Percentiles rank a stretch among this genome's conserved stretches.
These are phyloP conservation scores for Silene vulgaris DNA, from an alignment of 179 eudicot species.

Conservation along the genomic window DNA sequence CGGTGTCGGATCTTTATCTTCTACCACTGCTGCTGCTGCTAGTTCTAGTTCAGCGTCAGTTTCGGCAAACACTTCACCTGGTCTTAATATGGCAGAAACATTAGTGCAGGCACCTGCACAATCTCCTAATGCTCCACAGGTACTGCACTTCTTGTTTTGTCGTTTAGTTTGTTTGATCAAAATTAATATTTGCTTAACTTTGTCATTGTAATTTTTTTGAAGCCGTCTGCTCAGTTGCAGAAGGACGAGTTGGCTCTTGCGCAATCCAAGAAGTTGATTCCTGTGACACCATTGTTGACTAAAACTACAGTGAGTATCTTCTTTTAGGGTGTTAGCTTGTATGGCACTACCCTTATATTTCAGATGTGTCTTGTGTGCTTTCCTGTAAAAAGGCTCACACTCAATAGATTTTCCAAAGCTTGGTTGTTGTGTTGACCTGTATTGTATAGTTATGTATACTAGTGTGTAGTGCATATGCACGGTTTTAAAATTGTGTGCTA, in stretches of 20 bases:
- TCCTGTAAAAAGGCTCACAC: not conserved
- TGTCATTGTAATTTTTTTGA: slow-evolving; percentile 16
- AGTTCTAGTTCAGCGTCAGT: slow-evolving; percentile 22
- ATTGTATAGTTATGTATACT: not conserved
- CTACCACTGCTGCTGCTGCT: slow-evolving; percentile 24
- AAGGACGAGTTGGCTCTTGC: slow-evolving; percentile 76
- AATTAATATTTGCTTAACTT: not conserved
- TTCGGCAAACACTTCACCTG: slow-evolving; percentile 29
- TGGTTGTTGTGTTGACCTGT: slow-evolving; percentile 7
- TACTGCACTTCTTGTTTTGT: slow-evolving; percentile 13
- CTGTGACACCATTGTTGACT: slow-evolving; percentile 60
- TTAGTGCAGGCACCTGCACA: slow-evolving; percentile 60
- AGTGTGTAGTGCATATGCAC: no score
- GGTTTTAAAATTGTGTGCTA: no score
- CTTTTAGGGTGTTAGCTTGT: not conserved
- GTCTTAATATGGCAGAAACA: slow-evolving; percentile 83
- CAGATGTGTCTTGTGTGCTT: not conserved
- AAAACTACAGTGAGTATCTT: slow-evolving; percentile 53
- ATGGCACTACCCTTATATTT: not conserved
- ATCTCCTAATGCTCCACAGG: slow-evolving; percentile 52
- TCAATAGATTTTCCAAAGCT: not conserved
- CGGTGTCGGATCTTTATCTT: slow-evolving; percentile 30
- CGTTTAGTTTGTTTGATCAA: not conserved
- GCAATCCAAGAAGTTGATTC: slow-evolving; percentile 73
- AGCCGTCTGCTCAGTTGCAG: slow-evolving; percentile 55